Evolutionary conservation across 495 filamentous ascomycete species (phyloP).

Genomic region (Cercophora scortea): DNA sequence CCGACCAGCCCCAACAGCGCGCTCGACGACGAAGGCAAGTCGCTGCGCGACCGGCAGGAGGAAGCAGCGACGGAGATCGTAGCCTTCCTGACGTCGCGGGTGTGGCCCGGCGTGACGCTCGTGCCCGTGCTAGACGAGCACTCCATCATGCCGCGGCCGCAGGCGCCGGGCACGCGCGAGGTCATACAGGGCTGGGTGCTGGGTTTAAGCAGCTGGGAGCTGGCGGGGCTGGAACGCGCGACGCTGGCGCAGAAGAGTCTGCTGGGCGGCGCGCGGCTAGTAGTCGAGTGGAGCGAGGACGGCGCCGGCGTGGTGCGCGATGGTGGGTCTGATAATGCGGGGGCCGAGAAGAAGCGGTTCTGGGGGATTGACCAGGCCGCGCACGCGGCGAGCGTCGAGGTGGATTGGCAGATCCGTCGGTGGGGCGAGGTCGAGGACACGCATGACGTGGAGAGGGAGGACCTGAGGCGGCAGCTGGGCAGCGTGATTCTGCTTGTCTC

Average conservation of each 20-base stretch:
- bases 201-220: constrained; percentile 62
- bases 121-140: constrained; percentile 63
- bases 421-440: constrained; percentile 99
- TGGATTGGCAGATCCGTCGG: constrained; percentile 78
- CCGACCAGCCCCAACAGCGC: constrained; percentile 16
- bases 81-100: constrained; percentile 54
- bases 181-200: constrained; percentile 74
- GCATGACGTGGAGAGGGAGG: constrained; percentile 94
- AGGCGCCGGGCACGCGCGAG: constrained; percentile 63
- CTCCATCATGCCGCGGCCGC: constrained; percentile 62
- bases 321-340: constrained; percentile 9
- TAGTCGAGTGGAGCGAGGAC: constrained; percentile 84
- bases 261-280: constrained; percentile 62
- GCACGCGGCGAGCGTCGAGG: constrained; percentile 71
- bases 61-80: constrained; percentile 59
- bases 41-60: constrained; percentile 66
- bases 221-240: constrained; percentile 78
- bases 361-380: constrained; percentile 70
- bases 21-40: constrained; percentile 29
- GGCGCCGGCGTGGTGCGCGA: constrained; percentile 14
- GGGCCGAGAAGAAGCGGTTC: constrained; percentile 12
- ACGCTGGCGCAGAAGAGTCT: constrained; percentile 82
- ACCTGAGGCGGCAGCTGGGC: constrained; percentile 79
- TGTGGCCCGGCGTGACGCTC: constrained; percentile 85
- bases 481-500: constrained; percentile 74